phyloP scores from a whole-genome alignment of 176 grass and related monocot species.

The Olyra latifolia region DNA sequence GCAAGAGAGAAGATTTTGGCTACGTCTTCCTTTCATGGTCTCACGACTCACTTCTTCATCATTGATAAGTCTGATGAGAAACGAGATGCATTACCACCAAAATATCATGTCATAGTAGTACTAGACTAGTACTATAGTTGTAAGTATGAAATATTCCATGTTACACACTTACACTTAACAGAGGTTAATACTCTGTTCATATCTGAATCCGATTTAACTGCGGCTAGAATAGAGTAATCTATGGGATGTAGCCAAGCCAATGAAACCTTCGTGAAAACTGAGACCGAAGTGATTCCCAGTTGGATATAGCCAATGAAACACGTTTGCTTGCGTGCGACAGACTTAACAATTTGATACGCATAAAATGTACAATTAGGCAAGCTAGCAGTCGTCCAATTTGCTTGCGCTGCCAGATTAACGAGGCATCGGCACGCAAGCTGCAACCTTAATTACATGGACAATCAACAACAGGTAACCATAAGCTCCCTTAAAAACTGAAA shows the following conservation, averaged over 20 bases:
- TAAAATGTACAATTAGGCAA: not conserved
- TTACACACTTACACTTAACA: not conserved
- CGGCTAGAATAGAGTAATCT: not conserved
- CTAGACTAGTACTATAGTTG: not conserved
- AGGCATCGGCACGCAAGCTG: not conserved
- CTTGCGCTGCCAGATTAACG: constrained; percentile 1
- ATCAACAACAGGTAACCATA: not conserved
- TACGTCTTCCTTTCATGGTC: not conserved
- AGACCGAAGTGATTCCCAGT: not conserved
- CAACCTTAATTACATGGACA: not conserved
- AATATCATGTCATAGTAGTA: not conserved
- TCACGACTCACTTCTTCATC: not conserved
- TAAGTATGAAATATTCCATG: not conserved
- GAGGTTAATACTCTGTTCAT: not conserved
- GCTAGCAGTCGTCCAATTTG: not conserved
- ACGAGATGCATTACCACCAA: not conserved
- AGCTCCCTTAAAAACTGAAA: not conserved
- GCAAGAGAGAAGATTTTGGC: not conserved
- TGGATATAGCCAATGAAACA: not conserved
- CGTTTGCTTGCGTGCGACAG: not conserved
- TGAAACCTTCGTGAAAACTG: not conserved
- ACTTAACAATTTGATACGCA: not conserved
- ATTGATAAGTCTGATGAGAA: not conserved
- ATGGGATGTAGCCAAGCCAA: not conserved
- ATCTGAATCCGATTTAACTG: not conserved